phyloP scores from a whole-genome alignment of 257 asterid species.

The Jaltomata sinuosa region DNA sequence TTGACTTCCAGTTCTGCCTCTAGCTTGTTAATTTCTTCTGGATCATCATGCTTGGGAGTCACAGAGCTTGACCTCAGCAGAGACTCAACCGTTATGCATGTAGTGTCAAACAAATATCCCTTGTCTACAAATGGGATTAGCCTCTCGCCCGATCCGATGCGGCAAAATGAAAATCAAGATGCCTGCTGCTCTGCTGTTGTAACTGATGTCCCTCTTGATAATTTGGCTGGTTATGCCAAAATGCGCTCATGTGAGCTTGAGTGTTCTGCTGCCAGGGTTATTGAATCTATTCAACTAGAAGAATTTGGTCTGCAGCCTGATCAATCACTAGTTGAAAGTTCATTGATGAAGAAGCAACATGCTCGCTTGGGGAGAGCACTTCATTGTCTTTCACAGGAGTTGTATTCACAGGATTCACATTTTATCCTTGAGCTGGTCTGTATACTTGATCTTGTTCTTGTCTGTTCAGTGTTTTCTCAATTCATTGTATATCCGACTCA shows the following conservation, averaged over 20 bases:
- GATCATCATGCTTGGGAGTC: conserved; percentile 28
- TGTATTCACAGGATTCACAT: conserved; percentile 97
- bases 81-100: conserved; percentile 17
- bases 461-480: not conserved
- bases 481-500: not conserved
- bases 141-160: conserved; percentile 14
- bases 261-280: conserved; percentile 32
- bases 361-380: conserved; percentile 98
- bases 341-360: conserved; percentile 84
- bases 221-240: conserved; percentile 11
- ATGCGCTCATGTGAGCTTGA: conserved; percentile 5
- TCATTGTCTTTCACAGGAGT: conserved; percentile 88
- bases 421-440: conserved; percentile 91
- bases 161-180: conserved; percentile 10
- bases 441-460: conserved; percentile 42
- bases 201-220: conserved; percentile 12
- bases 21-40: conserved; percentile 16
- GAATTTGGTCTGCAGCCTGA: conserved; percentile 74
- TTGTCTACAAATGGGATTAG: conserved; percentile 14
- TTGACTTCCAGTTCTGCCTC: conserved; percentile 25
- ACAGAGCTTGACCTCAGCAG: conserved; percentile 12
- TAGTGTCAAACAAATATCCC: not conserved
- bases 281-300: conserved; percentile 66
- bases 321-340: conserved; percentile 49
- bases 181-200: conserved; percentile 11